phyloP scores from a whole-genome alignment of 352 stramenopile species.

The Phytophthora quininea region DNA sequence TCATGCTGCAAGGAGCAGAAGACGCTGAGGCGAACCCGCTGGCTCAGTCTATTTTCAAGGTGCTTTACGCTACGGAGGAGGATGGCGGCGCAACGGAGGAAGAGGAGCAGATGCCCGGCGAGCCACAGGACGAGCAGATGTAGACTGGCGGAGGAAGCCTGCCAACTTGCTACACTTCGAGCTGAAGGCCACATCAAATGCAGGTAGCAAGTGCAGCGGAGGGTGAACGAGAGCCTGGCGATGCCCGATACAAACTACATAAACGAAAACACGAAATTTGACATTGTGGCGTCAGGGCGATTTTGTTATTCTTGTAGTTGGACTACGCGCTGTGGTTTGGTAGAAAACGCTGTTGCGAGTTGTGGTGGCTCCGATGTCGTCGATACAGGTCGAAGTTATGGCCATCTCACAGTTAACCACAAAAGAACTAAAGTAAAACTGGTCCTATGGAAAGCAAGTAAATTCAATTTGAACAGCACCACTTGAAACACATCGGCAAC shows the following conservation, averaged over 20 bases:
- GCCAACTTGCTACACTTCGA: not conserved
- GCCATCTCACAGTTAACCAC: no score
- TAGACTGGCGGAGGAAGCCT: conserved; percentile 17
- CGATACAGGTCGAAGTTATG: no score
- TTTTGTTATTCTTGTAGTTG: no score
- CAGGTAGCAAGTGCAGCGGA: not conserved
- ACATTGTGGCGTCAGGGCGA: not conserved
- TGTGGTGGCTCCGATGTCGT: no score
- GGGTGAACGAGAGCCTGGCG: conserved; percentile 6
- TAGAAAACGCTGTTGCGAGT: no score
- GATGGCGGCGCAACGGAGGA: conserved; percentile 44
- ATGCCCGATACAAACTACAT: conserved; percentile 25
- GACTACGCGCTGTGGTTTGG: no score
- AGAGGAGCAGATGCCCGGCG: conserved; percentile 44
- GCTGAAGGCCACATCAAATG: conserved; percentile 14
- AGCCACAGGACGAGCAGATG: conserved; percentile 66
- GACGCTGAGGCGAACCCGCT: conserved; percentile 62
- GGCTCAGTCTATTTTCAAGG: conserved; percentile 82
- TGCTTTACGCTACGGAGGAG: conserved; percentile 84
- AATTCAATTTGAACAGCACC: not conserved
- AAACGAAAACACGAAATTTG: conserved; percentile 36
- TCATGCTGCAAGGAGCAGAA: conserved; percentile 90
- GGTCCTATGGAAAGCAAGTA: not conserved
- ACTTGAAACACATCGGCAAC: not conserved
- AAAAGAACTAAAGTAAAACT: no score